Percentiles rank a stretch among this genome's conserved stretches.
phyloP scores from a whole-genome alignment of 225 moss, liverwort and hornwort genomes.

The Straminergon stramineum region DNA sequence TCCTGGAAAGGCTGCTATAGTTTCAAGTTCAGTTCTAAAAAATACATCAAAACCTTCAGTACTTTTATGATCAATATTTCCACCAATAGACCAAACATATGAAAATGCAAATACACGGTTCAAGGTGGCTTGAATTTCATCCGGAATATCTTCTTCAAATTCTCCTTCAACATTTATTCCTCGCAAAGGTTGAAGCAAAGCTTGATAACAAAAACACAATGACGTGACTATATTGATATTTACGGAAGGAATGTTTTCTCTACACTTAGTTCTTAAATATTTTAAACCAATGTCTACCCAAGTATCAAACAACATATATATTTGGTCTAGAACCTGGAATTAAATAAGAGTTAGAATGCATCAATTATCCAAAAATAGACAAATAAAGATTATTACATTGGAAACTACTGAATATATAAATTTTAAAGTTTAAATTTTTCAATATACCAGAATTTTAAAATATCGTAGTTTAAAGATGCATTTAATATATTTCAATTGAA shows the following conservation, averaged over 20 bases:
- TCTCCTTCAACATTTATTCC: conserved; percentile 38
- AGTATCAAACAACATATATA: conserved; percentile 36
- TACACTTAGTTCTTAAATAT: conserved; percentile 40
- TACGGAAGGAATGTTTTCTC: conserved; percentile 68
- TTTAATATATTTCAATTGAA: not conserved
- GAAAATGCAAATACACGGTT: conserved; percentile 62
- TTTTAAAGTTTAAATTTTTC: no score
- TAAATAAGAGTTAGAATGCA: not conserved
- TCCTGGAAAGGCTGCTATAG: conserved; percentile 49
- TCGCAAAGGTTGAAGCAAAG: conserved; percentile 54
- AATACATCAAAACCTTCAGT: conserved; percentile 70
- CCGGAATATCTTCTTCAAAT: not conserved
- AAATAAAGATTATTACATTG: not conserved
- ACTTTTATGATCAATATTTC: conserved; percentile 79
- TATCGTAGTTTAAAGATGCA: not conserved
- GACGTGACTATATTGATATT: conserved; percentile 82
- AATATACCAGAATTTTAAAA: not conserved
- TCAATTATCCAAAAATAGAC: not conserved
- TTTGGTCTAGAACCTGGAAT: conserved; percentile 5
- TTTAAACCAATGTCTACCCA: conserved; percentile 60
- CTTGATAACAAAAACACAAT: conserved; percentile 60
- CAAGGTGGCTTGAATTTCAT: conserved; percentile 37
- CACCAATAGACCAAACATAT: conserved; percentile 72
- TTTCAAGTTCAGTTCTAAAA: conserved; percentile 55
- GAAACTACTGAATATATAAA: not conserved